Evolutionary conservation across 106 monocot species (phyloP), one percentile per base, ranked within the genome.

Genomic region (Cymbidium sinense): DNA sequence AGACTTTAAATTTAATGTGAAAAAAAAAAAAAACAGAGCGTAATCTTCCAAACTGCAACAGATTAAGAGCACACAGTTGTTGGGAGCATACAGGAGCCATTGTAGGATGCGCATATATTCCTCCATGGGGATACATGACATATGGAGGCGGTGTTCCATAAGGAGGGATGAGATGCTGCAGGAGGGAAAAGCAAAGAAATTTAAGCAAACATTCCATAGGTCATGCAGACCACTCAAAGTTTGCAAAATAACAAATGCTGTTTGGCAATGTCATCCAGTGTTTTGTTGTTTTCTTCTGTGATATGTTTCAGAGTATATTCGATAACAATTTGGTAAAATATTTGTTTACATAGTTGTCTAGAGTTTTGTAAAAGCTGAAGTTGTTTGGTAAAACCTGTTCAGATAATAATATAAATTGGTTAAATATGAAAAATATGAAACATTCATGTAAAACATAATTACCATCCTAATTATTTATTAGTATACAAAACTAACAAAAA

Each of bases 41-140:
- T 30, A 54, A 51, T 34, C 13, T 23, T 21, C n/a, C 13, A 64
- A 19, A 28, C 11, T 29, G 28, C 28, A 43, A 44, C 12, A 35
- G 27, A 43, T 44, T 52, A 39, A 11, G 43, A 58, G 29, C 34
- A 61, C 10, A 41, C 27, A 21, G 33, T 67, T 34, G 7, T 27
- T 67, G 31, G 78, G 29, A 65, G 54, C 21, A 62, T 99, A 99
- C 98, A 81, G 92, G 94, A 37, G 91, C 86, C 43, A 95, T 74
- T 44, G 98, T 88, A 39, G 98, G 94, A 86, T 99, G 98, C 43
- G 88, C 87, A 81, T 95, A 99, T 62, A 99, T 55, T 27, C 89
- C 90, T 73, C 90, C 94, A 82, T 87, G 94, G 44, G 94, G 94
- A 77, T 99, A 99, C 95, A 92, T 91, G 61, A 99, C 82, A 88